A percentile compares a stretch with the other conserved stretches of the same genome.
phyloP scores from a whole-genome alignment of 176 grass and related monocot species.

The Poa annua region DNA sequence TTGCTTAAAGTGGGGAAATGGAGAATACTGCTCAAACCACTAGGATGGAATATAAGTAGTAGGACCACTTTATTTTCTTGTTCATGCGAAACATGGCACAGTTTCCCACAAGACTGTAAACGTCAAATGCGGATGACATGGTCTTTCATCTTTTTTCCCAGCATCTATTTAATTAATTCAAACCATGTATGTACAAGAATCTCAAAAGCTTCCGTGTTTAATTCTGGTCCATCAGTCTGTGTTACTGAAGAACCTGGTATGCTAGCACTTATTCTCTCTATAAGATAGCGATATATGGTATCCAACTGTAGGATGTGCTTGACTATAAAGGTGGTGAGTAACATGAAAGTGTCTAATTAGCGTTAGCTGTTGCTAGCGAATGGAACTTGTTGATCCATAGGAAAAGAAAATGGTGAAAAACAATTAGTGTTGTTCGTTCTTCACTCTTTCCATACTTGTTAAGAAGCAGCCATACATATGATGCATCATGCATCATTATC shows the following conservation, averaged over 20 bases:
- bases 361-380: background rate
- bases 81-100: background rate
- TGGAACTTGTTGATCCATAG: background rate
- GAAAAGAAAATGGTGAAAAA: background rate
- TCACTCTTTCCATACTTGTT: background rate
- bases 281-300: conserved; percentile 2
- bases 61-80: background rate
- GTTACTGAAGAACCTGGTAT: background rate
- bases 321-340: background rate
- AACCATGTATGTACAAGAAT: background rate
- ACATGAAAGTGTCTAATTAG: background rate
- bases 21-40: conserved; percentile 13
- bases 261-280: conserved; percentile 2
- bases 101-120: background rate
- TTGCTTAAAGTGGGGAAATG: background rate
- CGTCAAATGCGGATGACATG: conserved; percentile 3
- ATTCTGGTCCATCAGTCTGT: background rate
- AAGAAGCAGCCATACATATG: background rate
- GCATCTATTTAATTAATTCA: conserved; percentile 19
- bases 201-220: conserved; percentile 7
- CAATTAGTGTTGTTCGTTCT: background rate
- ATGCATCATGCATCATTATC: background rate
- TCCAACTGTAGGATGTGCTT: conserved; percentile 27
- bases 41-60: conserved; percentile 31
- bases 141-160: background rate